phyloP scores from a whole-genome alignment of 108 stramenopile genomes.

The Pseudonitzschia multiseries region DNA sequence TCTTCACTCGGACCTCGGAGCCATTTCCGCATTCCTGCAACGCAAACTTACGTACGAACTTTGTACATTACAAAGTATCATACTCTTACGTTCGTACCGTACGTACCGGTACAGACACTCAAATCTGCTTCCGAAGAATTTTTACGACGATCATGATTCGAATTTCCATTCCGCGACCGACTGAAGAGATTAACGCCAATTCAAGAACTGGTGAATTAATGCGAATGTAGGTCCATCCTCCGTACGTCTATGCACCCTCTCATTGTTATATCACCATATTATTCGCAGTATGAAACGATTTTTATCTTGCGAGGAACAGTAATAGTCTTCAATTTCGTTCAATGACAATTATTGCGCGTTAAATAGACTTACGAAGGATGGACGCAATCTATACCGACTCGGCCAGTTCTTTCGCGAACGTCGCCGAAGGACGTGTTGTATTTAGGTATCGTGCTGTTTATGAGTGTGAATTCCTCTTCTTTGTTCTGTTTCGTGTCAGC shows the following conservation, averaged over 20 bases:
- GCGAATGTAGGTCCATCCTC: neutral
- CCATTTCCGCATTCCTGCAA: too few species aligned
- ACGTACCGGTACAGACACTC: neutral
- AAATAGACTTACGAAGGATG: neutral
- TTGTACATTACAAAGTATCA: too few species aligned
- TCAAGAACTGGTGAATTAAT: neutral
- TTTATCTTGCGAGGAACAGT: neutral
- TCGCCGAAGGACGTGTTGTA: slow-evolving; percentile 1
- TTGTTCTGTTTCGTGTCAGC: neutral
- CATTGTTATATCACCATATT: neutral
- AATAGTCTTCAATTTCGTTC: neutral
- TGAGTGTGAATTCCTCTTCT: neutral
- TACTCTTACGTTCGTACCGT: neutral
- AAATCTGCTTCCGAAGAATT: neutral
- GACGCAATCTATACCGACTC: neutral
- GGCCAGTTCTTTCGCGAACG: neutral
- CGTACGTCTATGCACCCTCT: neutral
- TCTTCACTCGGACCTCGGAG: too few species aligned
- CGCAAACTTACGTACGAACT: too few species aligned
- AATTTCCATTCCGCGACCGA: slow-evolving; percentile 1
- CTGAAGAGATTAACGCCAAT: neutral
- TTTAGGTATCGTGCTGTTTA: neutral
- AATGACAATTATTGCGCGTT: neutral
- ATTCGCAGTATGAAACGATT: neutral
- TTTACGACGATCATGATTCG: neutral